These are phyloP conservation scores for Termitomyces bulborhizus DNA, from an alignment of 768 basidiomycete genomes.

Conservation along the genomic window DNA sequence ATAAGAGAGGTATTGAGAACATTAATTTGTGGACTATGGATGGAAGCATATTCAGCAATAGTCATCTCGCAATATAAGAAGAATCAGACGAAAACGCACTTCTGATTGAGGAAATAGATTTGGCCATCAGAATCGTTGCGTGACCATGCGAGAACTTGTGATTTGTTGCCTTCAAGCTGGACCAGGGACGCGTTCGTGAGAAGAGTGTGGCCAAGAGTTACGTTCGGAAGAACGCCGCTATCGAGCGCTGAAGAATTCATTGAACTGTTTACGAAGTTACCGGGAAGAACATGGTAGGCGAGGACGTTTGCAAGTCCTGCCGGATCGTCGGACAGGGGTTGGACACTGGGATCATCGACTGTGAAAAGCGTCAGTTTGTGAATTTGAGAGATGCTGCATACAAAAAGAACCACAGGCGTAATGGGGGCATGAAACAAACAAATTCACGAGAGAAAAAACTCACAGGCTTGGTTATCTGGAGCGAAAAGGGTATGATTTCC, in stretches of 20 bases:
- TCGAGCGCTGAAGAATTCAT: constrained; percentile 19
- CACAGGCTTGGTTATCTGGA: constrained; percentile 17
- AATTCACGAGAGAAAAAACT: constrained; percentile 1
- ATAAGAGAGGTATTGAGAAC: constrained; percentile 35
- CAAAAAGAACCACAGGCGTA: background rate
- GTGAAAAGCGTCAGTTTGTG: background rate
- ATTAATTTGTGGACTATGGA: constrained; percentile 13
- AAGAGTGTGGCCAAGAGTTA: constrained; percentile 61
- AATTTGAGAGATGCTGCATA: background rate
- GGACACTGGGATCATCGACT: constrained; percentile 12
- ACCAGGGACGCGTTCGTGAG: constrained; percentile 44
- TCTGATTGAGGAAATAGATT: constrained; percentile 43
- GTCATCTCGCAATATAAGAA: no score
- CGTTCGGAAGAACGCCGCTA: constrained; percentile 43
- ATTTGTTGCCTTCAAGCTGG: constrained; percentile 49
- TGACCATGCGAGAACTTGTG: constrained; percentile 51
- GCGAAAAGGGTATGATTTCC: constrained; percentile 17
- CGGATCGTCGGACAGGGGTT: background rate
- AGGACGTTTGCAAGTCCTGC: constrained; percentile 9
- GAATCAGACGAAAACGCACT: constrained; percentile 21
- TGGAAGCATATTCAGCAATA: background rate
- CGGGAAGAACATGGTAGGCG: constrained; percentile 17
- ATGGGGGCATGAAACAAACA: background rate
- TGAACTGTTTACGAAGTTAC: constrained; percentile 12
- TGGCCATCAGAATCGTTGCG: constrained; percentile 27